A percentile compares a stretch with the other conserved stretches of the same genome.
These are phyloP conservation scores for Aulographum hederae DNA, from an alignment of 2,329 filamentous ascomycete genomes.

Conservation along the genomic window DNA sequence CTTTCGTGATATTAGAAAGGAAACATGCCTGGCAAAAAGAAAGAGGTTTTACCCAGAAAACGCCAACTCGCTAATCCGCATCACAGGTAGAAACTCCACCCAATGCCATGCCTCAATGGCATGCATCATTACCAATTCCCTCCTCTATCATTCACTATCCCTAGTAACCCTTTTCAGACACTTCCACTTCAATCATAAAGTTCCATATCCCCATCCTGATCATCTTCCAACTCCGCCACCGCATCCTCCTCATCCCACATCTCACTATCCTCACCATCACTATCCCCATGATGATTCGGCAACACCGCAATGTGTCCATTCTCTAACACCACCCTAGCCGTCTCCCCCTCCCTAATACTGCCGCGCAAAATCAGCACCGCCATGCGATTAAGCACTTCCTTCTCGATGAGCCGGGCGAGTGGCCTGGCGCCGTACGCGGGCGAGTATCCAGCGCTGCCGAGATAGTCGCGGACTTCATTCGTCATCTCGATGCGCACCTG, in stretches of 20 bases:
- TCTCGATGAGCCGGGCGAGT: conserved; percentile 78
- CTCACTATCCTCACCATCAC: conserved; percentile 44
- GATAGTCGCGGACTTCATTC: conserved; percentile 77
- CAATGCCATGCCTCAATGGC: too few relatives aligned
- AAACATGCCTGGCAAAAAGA: too few relatives aligned
- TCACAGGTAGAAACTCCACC: too few relatives aligned
- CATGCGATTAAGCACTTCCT: conserved; percentile 85
- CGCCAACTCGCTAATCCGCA: too few relatives aligned
- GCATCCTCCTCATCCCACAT: conserved; percentile 63
- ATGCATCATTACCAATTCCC: too few relatives aligned
- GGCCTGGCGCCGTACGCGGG: conserved; percentile 89
- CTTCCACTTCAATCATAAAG: conserved; percentile 55
- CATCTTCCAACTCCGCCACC: conserved; percentile 44
- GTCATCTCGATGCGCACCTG: conserved; percentile 73
- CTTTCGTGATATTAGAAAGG: too few relatives aligned
- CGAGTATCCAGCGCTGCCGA: conserved; percentile 81
- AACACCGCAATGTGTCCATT: conserved; percentile 66
- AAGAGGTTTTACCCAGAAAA: too few relatives aligned
- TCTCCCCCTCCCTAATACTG: conserved; percentile 70
- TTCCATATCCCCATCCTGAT: conserved; percentile 36
- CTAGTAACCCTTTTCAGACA: too few relatives aligned
- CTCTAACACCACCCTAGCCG: conserved; percentile 58
- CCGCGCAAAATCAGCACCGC: conserved; percentile 82
- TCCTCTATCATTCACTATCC: too few relatives aligned
- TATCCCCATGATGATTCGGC: conserved; percentile 48